Evolutionary conservation across 1,139 yeast genomes (phyloP), one percentile per base, ranked within the genome.

Genomic region (Blastobotrys arbuscula): DNA sequence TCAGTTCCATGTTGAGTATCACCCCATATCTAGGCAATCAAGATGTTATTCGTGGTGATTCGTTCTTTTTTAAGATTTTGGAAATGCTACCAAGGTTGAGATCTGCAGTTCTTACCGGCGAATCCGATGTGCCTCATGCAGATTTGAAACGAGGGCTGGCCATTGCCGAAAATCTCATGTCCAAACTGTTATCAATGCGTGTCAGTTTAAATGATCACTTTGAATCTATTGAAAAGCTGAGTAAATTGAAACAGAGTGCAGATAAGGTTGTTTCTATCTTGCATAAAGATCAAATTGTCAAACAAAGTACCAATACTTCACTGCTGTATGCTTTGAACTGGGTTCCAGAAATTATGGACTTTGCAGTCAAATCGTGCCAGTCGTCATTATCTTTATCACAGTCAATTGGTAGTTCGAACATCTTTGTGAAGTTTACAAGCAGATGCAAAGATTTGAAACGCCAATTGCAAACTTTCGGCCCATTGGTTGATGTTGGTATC

Each of bases 1-100:
- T 85, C 5, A 82, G 82, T 42, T 65, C 76, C 34, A 74, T 90
- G 30, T 66, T 92, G 43, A 76, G 85, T 1, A 48, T 49, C 4
- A 68, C 81, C 10, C 68, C 68, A 9, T 68, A 82, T 1, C 73
- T 86, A 45, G 63, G 63, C 2, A 70, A 70, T n/a, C 75, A 75
- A 1, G 13, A 19, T 36, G 26, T 24, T 12, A 16, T 9, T 3
- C 10, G 15, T 7, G 65, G 71, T 43, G 95, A 89, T 61, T 65
- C 64, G 0, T 76, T 77, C 58, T 89, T 80, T 65, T 86, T 78
- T 70, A 75, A 85, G 52, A 68, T 87, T 18, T 66, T 92, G 48
- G 98, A 92, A 58, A 64, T 89, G 44, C 68, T 90, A 38, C 97
- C 97, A 7, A 74, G 92, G 42, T 69, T 92, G 51, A 76, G 96